Evolutionary conservation across 2,329 filamentous ascomycete genomes (phyloP), one percentile per base, ranked within the genome.

Genomic region (Cryphonectria parasitica): DNA sequence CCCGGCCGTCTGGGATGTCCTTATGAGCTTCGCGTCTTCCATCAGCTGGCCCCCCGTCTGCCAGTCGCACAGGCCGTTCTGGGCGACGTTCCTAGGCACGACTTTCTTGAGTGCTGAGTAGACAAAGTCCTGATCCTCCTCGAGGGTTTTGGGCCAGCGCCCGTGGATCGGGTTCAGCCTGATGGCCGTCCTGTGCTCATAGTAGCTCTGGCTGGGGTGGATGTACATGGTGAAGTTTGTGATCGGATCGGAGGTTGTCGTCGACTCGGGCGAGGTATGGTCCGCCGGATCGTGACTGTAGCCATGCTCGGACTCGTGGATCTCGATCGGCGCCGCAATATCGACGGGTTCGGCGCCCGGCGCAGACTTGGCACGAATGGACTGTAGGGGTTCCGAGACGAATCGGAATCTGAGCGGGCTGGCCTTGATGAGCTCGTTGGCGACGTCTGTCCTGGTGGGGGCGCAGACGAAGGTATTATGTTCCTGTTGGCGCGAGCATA

Each of bases 391-490:
- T 52, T 74, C 72, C 45, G 71, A 67, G 31, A 82, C 73, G 67
- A 86, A 75, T 36, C 80, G 80, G 74, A 85, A 88, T 41, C 79
- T 79, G 58, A 88, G 77, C 1, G 87, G 87, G 71, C 86, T 87
- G 41, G 76, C 76, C 34, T 76, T 71, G 52, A 86, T 71, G n/a
- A 88, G 79, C 49, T 75, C 74, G 2, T 73, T 69, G 17, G 83
- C 85, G 17, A 80, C 81, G 4, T 79, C 77, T 22, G 78, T 75
- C 25, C 80, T 81, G 63, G 79, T 80, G 25, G 86, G 82, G 34
- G 89, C 79, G 17, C 83, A 84, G 56, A 89, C 77, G 75, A 88
- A 89, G 31, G 84, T 83, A 31, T 82, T 81, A 36, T 82, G 79
- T 60, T 84, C 82, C 85, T 87, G 69, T 17, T 17, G 63, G 65